Evolutionary conservation across 441 rosid species (phyloP).

Genomic region (Bruguiera hainesii): DNA sequence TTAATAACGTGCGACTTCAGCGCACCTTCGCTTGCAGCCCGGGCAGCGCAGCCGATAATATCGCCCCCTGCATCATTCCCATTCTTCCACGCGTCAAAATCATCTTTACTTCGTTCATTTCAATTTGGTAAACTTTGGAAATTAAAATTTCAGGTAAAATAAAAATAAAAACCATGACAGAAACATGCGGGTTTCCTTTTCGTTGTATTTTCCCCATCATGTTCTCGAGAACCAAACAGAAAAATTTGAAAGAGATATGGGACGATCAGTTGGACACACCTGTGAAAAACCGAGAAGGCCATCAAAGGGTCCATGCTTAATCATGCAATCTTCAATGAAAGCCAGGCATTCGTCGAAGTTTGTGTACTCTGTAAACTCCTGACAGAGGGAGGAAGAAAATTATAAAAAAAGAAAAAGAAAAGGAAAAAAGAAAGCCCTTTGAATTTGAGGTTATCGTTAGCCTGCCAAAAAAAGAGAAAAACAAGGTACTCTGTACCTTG

Average conservation of each 20-base stretch:
- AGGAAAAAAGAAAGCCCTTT: not conserved
- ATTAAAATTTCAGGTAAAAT: no score
- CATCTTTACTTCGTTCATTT: no score
- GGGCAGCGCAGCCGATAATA: slow-evolving; percentile 61
- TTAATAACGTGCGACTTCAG: no score
- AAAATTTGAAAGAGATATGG: not conserved
- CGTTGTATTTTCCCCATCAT: not conserved
- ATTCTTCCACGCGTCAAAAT: not conserved
- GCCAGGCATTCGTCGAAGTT: slow-evolving; percentile 73
- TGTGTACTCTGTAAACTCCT: slow-evolving; percentile 70
- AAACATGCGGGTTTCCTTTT: no score
- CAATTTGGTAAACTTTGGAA: no score
- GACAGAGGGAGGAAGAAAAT: not conserved
- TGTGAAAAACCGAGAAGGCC: slow-evolving; percentile 94
- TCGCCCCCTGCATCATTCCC: slow-evolving; percentile 54
- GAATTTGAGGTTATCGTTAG: not conserved
- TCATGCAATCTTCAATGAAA: slow-evolving; percentile 60
- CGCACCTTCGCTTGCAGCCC: slow-evolving; percentile 74
- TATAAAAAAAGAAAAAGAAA: not conserved
- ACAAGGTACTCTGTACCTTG: slow-evolving; percentile 32
- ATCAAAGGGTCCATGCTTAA: slow-evolving; percentile 81
- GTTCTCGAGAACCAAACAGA: slow-evolving; percentile 16
- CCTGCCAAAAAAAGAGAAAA: no score
- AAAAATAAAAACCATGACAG: no score
- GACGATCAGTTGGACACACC: slow-evolving; percentile 25